phyloP scores from a whole-genome alignment of 306 rosid genomes.

The Herpetospermum pedunculosum region DNA sequence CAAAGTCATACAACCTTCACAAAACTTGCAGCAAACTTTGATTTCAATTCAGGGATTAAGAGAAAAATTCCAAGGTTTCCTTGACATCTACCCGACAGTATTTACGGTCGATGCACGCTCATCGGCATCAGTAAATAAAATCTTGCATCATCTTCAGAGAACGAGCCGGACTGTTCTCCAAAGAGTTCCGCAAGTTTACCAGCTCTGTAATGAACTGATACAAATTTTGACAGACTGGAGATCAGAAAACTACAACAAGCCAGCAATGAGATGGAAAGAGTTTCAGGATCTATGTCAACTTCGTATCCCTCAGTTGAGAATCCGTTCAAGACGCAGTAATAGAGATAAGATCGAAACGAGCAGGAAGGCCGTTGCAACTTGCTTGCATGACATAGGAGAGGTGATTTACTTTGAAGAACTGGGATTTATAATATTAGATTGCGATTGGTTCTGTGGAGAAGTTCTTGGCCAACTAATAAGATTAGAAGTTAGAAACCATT shows the following conservation, averaged over 20 bases:
- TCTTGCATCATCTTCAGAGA: constrained; percentile 60
- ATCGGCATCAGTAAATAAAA: constrained; percentile 71
- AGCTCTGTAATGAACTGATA: constrained; percentile 76
- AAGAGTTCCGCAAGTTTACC: constrained; percentile 81
- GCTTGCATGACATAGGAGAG: constrained; percentile 86
- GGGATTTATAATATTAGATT: constrained; percentile 69
- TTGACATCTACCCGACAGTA: constrained; percentile 71
- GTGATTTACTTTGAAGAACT: constrained; percentile 72
- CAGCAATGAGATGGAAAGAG: constrained; percentile 93
- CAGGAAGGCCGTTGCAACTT: constrained; percentile 62
- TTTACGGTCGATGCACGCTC: constrained; percentile 92
- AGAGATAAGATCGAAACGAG: constrained; percentile 54
- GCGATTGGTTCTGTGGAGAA: constrained; percentile 91
- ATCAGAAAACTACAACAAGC: constrained; percentile 79
- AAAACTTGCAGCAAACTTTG: constrained; percentile 46
- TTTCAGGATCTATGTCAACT: constrained; percentile 76
- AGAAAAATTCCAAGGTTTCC: constrained; percentile 88
- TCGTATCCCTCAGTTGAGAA: constrained; percentile 51
- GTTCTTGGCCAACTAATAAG: constrained; percentile 69
- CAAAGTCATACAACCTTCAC: constrained; percentile 65
- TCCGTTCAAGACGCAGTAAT: constrained; percentile 64
- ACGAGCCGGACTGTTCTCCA: constrained; percentile 77
- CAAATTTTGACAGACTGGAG: constrained; percentile 82
- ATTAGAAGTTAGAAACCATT: constrained; percentile 47
- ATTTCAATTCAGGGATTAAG: constrained; percentile 59